A percentile compares a stretch with the other conserved stretches of the same genome.
These are phyloP conservation scores for Cryptosporidium viatorum DNA, from an alignment of 169 alveolate species.

Conservation along the genomic window DNA sequence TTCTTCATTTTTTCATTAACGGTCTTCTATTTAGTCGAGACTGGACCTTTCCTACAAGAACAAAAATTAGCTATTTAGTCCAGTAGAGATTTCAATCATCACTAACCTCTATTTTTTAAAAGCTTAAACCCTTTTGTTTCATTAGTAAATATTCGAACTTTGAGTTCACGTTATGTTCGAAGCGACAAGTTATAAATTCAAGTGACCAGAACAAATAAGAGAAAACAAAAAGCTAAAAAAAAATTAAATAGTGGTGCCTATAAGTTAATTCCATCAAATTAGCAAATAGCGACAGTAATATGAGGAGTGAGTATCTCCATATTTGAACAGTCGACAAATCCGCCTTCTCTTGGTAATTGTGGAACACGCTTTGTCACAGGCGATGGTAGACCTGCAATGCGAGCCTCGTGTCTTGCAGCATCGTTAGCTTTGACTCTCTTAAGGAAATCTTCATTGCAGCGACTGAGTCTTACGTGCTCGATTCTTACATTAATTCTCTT, in stretches of 20 bases:
- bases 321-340: conserved; percentile 73
- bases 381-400: conserved; percentile 55
- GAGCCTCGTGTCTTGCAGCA: conserved; percentile 91
- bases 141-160: too few relatives aligned
- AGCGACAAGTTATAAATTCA: neutral
- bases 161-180: too few relatives aligned
- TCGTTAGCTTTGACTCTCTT: conserved; percentile 93
- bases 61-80: neutral
- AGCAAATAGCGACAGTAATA: conserved; percentile 46
- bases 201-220: neutral
- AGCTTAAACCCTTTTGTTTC: neutral
- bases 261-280: conserved; percentile 5
- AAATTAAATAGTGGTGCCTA: conserved; percentile 13
- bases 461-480: conserved; percentile 96
- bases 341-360: conserved; percentile 58
- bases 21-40: conserved; percentile 46
- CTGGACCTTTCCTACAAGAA: conserved; percentile 41
- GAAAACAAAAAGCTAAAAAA: neutral
- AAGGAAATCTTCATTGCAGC: conserved; percentile 96
- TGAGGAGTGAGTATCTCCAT: conserved; percentile 74
- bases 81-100: neutral
- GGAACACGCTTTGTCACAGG: conserved; percentile 70
- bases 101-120: neutral
- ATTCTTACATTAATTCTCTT: conserved; percentile 97
- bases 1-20: conserved; percentile 65